Percentiles rank a stretch among this genome's conserved stretches.
Conservation (phyloP, 2,329 filamentous ascomycete species). For the Pseudofabraea citricarpa region DNA sequence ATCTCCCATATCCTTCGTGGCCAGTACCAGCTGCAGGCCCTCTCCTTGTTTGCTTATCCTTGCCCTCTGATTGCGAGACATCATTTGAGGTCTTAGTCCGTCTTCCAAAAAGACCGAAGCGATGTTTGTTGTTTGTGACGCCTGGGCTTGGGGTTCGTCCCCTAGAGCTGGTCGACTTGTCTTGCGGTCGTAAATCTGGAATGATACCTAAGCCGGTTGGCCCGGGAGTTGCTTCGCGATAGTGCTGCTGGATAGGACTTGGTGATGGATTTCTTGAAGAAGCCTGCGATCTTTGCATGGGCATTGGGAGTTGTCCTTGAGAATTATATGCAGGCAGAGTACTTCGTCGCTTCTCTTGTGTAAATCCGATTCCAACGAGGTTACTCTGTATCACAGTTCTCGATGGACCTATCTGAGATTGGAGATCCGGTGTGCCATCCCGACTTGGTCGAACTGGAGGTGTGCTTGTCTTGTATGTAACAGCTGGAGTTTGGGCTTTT, state of each 20-base stretch:
- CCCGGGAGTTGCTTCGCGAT: constrained; percentile 20
- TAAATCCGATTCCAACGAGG: constrained; percentile 27
- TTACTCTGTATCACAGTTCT: constrained; percentile 60
- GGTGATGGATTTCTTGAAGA: constrained; percentile 30
- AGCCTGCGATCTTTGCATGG: constrained; percentile 26
- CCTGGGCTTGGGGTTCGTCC: constrained; percentile 49
- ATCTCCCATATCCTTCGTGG: constrained; percentile 76
- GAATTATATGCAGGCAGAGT: constrained; percentile 17
- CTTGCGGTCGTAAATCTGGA: constrained; percentile 21
- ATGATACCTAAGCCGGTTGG: constrained; percentile 26
- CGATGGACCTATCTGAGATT: constrained; percentile 47
- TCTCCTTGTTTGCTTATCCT: constrained; percentile 58
- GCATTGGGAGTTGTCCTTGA: constrained; percentile 26
- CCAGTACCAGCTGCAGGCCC: constrained; percentile 90
- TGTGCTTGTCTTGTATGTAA: constrained; percentile 20
- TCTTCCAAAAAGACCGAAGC: constrained; percentile 75
- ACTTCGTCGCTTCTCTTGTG: constrained; percentile 19
- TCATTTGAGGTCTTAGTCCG: constrained; percentile 61
- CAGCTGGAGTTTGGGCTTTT: constrained; percentile 6
- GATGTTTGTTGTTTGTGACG: constrained; percentile 51
- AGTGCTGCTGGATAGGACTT: constrained; percentile 26
- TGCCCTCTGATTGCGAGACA: constrained; percentile 43
- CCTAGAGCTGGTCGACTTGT: constrained; percentile 21
- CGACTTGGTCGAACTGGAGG: constrained; percentile 61
- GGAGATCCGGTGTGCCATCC: constrained; percentile 60